Conservation (phyloP, 257 asterid genomes). For the Solanum pinnatisectum region DNA sequence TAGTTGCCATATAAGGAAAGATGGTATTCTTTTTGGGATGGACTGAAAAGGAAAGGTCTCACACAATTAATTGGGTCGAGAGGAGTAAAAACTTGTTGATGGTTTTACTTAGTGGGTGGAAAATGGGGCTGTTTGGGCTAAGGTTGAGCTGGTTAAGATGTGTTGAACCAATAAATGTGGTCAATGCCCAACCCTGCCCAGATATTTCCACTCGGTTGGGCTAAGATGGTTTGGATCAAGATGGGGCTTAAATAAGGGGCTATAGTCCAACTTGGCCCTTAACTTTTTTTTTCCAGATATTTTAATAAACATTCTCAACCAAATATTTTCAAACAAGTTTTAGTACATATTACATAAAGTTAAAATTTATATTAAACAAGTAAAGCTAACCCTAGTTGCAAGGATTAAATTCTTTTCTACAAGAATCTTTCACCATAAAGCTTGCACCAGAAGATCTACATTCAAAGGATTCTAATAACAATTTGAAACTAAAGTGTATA, state of each 20-base stretch:
- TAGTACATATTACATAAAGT: not conserved
- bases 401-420: not conserved
- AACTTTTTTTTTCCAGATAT: not conserved
- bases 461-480: not conserved
- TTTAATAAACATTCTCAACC: not conserved
- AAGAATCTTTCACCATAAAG: not conserved
- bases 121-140: not conserved
- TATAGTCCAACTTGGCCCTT: not conserved
- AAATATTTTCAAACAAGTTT: not conserved
- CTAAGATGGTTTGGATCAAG: not conserved
- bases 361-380: not conserved
- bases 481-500: not conserved
- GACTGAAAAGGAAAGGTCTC: not conserved
- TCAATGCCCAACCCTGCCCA: not conserved
- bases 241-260: not conserved
- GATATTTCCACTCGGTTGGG: not conserved
- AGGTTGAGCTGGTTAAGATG: not conserved
- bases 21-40: not conserved
- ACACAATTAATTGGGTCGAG: not conserved
- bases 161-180: not conserved
- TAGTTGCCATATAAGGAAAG: not conserved
- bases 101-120: not conserved
- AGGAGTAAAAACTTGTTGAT: not conserved
- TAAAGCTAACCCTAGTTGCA: not conserved
- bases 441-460: not conserved